A percentile compares a stretch with the other conserved stretches of the same genome.
These are phyloP conservation scores for Apiospora sp. DNA, from an alignment of 2,329 filamentous ascomycete species.

Conservation along the genomic window DNA sequence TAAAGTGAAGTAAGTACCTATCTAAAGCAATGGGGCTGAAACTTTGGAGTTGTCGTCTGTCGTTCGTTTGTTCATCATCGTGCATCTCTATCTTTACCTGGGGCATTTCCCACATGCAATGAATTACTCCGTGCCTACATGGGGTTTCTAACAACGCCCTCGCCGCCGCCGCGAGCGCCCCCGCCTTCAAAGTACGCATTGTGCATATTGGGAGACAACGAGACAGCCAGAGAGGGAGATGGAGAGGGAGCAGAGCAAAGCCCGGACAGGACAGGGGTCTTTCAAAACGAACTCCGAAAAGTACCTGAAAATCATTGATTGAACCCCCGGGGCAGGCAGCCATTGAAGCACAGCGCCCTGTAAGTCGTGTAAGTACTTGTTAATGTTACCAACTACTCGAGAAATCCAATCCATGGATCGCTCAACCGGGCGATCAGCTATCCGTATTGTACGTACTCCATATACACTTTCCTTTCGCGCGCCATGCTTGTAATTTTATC, in stretches of 20 bases:
- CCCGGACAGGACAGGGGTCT: neutral
- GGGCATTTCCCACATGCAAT: neutral
- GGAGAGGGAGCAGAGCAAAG: neutral
- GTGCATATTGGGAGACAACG: neutral
- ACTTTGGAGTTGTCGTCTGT: neutral
- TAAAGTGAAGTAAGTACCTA: neutral
- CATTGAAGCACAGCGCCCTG: neutral
- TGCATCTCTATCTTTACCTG: neutral
- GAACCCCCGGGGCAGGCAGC: neutral
- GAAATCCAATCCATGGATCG: neutral
- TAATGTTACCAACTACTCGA: neutral
- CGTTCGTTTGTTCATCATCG: neutral
- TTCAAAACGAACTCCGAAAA: neutral
- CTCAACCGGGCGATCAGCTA: slow-evolving; percentile 13
- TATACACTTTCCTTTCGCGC: neutral
- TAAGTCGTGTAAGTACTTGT: neutral
- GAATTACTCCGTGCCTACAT: neutral
- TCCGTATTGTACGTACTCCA: neutral
- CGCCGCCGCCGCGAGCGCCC: neutral
- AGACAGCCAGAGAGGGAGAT: neutral
- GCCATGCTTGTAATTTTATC: neutral
- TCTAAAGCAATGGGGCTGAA: slow-evolving; percentile 3
- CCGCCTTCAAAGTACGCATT: neutral
- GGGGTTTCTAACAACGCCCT: neutral
- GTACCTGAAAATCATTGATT: slow-evolving; percentile 1